A percentile compares a stretch with the other conserved stretches of the same genome.
These are phyloP conservation scores for Ophiostoma australiae DNA, from an alignment of 2,329 filamentous ascomycete species.

Conservation along the genomic window DNA sequence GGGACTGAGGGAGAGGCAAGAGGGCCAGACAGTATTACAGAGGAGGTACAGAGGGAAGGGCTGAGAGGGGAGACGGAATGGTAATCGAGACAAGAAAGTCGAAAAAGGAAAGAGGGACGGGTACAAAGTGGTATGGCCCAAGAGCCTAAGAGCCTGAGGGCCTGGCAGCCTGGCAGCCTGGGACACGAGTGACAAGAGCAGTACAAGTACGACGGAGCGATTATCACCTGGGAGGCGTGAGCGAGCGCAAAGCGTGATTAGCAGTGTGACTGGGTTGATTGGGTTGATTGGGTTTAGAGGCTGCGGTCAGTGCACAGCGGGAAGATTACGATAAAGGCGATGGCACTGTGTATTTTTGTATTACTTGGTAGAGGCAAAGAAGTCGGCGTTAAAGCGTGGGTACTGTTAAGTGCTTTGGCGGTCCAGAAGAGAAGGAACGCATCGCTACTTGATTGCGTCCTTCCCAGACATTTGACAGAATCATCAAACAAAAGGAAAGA, in stretches of 20 bases:
- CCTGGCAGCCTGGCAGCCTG: too few relatives aligned
- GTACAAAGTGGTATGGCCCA: neutral
- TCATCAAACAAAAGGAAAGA: neutral
- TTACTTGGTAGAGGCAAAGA: too few relatives aligned
- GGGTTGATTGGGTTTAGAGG: neutral
- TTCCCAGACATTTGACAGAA: neutral
- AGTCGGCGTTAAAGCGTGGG: too few relatives aligned
- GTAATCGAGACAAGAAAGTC: constrained; percentile 2
- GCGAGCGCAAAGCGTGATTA: neutral
- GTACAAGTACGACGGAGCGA: neutral
- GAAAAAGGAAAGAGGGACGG: constrained; percentile 6
- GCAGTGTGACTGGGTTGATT: neutral
- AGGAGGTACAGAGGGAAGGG: neutral
- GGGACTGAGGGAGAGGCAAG: neutral
- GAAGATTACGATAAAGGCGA: neutral
- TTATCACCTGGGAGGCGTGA: neutral
- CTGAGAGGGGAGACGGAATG: neutral
- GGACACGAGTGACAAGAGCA: neutral
- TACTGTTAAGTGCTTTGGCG: neutral
- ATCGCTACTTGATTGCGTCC: neutral
- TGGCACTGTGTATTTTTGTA: neutral
- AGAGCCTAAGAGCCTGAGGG: neutral
- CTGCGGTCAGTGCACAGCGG: neutral
- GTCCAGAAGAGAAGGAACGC: neutral
- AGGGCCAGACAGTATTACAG: neutral